phyloP scores from a whole-genome alignment of 2,329 filamentous ascomycete species.

The Nemania sp. region DNA sequence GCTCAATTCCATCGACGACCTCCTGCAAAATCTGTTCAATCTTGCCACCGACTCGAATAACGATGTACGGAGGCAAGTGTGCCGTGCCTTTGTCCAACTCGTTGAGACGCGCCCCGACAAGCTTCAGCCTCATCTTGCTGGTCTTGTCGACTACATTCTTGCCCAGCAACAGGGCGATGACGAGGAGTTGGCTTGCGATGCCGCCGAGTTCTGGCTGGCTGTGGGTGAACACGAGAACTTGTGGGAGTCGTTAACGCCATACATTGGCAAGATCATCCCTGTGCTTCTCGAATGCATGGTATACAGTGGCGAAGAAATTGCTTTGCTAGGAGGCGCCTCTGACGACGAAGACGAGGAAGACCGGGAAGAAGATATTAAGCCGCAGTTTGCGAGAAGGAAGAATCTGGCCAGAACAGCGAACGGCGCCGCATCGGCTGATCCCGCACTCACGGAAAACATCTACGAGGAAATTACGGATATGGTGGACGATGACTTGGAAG shows the following conservation, averaged over 20 bases:
- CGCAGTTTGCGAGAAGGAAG: constrained; percentile 82
- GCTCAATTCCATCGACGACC: constrained; percentile 76
- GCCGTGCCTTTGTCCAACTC: constrained; percentile 87
- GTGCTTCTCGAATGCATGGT: constrained; percentile 94
- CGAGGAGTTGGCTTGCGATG: constrained; percentile 88
- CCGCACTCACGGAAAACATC: constrained; percentile 57
- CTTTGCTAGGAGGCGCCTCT: constrained; percentile 79
- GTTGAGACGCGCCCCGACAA: constrained; percentile 91
- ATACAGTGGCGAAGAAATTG: constrained; percentile 91
- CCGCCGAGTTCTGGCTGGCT: constrained; percentile 96
- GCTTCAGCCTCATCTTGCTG: constrained; percentile 83
- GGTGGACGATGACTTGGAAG: constrained; percentile 79
- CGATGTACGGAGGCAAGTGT: constrained; percentile 90
- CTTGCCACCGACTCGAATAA: constrained; percentile 76
- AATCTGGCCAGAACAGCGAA: constrained; percentile 62
- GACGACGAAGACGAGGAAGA: constrained; percentile 94
- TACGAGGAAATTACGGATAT: constrained; percentile 62
- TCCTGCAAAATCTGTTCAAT: constrained; percentile 81
- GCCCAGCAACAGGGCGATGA: constrained; percentile 86
- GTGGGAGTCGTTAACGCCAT: constrained; percentile 75
- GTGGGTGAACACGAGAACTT: constrained; percentile 85
- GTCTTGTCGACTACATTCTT: constrained; percentile 91
- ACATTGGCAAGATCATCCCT: constrained; percentile 83
- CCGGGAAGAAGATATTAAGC: constrained; percentile 86
- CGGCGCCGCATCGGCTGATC: constrained; percentile 55